Base-by-base conservation (phyloP, 2,329 filamentous ascomycete species). In the Aspergillus chevalieri region DNA sequence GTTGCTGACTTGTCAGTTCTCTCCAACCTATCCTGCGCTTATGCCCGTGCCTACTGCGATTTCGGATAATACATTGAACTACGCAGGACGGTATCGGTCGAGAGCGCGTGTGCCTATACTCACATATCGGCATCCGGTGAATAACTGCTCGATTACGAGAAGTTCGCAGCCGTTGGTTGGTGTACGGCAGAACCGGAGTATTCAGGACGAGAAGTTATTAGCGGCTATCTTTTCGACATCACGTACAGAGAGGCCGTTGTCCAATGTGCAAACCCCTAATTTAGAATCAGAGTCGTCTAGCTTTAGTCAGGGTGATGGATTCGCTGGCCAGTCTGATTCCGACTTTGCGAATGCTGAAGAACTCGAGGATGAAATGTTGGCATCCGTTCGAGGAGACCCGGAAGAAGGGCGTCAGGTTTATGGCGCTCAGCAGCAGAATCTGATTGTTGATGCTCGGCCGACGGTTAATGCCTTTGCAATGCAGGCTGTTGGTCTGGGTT, bases 31-130 rank as follows among this genome's bases (percentile, higher is more conserved):
- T 66, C 93, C 93, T 10, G 83, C 84, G 3, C 66, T 95, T 43
- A 77, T 98, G 21, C 86, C 86, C 9, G 91, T 98, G 15, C 93
- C 93, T 19, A 83, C 85, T 21, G 83, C 81, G 51, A 95, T 98
- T 58, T 97, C 92, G n/a, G 93, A 98, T 70, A 96, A 93, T 63
- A 90, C 92, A 44, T 80, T 98, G 45, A 95, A 95, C 64, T 95
- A 98, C 65, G 93, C 91, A 22, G 87, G 85, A 51, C 82, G 84
- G 54, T 97, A 95, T 70, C 86, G 93, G 46, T 97, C 93, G 0
- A 83, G 91, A 52, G 84, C 86, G 55, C 85, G 93, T 52, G 91
- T 98, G 67, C 93, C 93, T 1, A 87, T 85, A 3, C 74, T 98
- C 36, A 90, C 90, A 19, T 98, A 98, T 68, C 82, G 96, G n/a